Percentiles rank a stretch among this genome's conserved stretches.
These are phyloP conservation scores for Talaromyces sp. DNA, from an alignment of 2,329 filamentous ascomycete genomes.

Conservation along the genomic window DNA sequence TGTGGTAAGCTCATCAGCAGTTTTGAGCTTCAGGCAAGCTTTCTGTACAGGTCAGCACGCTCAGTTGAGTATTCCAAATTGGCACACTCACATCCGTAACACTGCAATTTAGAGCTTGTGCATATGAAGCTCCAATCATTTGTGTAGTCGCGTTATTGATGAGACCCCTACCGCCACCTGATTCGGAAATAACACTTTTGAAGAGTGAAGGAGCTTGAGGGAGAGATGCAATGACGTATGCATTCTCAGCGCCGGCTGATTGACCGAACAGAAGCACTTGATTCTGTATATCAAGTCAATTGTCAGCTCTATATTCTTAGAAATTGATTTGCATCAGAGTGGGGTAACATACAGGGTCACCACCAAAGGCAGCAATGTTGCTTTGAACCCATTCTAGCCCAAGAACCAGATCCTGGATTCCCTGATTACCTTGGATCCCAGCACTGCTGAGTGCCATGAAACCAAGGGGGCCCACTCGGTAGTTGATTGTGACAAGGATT, in stretches of 20 bases:
- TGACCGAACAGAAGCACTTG: slow-evolving; percentile 19
- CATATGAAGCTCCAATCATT: slow-evolving; percentile 11
- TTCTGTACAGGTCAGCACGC: slow-evolving; percentile 19
- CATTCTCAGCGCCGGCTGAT: slow-evolving; percentile 18
- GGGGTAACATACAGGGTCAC: slow-evolving; percentile 22
- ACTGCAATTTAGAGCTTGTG: slow-evolving; percentile 9
- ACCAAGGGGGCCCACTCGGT: slow-evolving; percentile 26
- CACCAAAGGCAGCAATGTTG: slow-evolving; percentile 29
- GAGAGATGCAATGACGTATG: slow-evolving; percentile 16
- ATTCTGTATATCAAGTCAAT: slow-evolving; percentile 11
- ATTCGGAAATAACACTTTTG: slow-evolving; percentile 22
- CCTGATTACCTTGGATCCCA: slow-evolving; percentile 20
- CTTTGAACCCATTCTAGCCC: slow-evolving; percentile 26
- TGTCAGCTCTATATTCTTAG: background rate
- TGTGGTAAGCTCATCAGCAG: slow-evolving; percentile 15
- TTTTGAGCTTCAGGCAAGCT: slow-evolving; percentile 22
- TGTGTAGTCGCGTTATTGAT: slow-evolving; percentile 16
- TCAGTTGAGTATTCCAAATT: background rate
- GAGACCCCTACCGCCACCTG: slow-evolving; percentile 18
- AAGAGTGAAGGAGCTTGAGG: slow-evolving; percentile 19
- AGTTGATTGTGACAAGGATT: slow-evolving; percentile 24
- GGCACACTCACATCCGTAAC: slow-evolving; percentile 2
- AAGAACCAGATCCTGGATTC: slow-evolving; percentile 23
- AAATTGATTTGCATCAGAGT: background rate
- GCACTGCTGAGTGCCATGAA: slow-evolving; percentile 21